phyloP scores from a whole-genome alignment of 169 alveolate species.

The Theileria annulata region DNA sequence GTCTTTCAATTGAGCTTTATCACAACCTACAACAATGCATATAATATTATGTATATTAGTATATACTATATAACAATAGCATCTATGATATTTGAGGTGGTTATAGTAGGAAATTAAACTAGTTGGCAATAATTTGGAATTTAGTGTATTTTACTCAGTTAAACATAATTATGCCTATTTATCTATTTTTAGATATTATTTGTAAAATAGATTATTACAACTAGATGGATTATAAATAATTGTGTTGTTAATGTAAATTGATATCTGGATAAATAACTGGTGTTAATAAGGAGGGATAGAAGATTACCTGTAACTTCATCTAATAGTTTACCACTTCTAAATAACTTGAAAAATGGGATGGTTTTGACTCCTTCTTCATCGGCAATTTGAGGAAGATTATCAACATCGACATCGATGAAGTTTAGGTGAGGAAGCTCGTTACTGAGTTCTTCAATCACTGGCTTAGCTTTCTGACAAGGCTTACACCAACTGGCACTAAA shows the following conservation, averaged over 20 bases:
- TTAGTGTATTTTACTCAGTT: neutral
- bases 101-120: neutral
- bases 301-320: constrained; percentile 53
- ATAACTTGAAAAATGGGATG: constrained; percentile 65
- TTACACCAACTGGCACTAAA: constrained; percentile 82
- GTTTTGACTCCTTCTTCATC: constrained; percentile 70
- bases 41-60: neutral
- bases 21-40: constrained; percentile 21
- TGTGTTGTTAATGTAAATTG: neutral
- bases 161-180: neutral
- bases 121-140: neutral
- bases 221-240: neutral
- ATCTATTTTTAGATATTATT: no score
- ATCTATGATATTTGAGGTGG: neutral
- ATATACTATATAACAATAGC: neutral
- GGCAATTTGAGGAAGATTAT: constrained; percentile 63
- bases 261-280: neutral
- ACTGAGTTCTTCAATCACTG: constrained; percentile 65
- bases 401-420: constrained; percentile 66
- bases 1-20: constrained; percentile 26
- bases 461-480: constrained; percentile 79
- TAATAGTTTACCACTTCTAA: constrained; percentile 55
- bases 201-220: neutral
- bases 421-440: constrained; percentile 47
- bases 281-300: neutral